Evolutionary conservation across 805 yeast genomes (phyloP).

Genomic region (Starmerella cellae): DNA sequence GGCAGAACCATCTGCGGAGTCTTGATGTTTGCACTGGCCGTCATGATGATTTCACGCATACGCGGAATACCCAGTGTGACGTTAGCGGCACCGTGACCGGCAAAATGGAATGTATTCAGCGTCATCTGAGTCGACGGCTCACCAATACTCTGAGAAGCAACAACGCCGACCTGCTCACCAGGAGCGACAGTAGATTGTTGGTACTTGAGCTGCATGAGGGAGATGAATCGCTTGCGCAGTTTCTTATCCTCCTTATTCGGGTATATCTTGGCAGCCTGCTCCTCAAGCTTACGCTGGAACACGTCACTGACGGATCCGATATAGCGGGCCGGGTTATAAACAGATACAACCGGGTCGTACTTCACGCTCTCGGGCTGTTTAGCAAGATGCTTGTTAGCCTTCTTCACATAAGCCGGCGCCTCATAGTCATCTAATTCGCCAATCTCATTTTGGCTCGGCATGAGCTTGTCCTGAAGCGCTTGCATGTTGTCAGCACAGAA

Average conservation of each 20-base stretch:
- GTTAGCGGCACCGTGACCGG: conserved; percentile 99
- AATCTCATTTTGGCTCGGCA: conserved; percentile 51
- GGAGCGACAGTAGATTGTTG: conserved; percentile 92
- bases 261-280: conserved; percentile 42
- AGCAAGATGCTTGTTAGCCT: conserved; percentile 48
- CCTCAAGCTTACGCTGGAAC: conserved; percentile 70
- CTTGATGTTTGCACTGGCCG: conserved; percentile 87
- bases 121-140: conserved; percentile 99
- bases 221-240: conserved; percentile 64
- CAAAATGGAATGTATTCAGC: conserved; percentile 89
- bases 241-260: conserved; percentile 38
- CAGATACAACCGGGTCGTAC: conserved; percentile 79
- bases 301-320: conserved; percentile 87
- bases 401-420: conserved; percentile 71
- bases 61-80: conserved; percentile 99
- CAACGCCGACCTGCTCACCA: conserved; percentile 96
- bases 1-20: conserved; percentile 99
- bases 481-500: conserved; percentile 88
- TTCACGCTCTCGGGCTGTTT: conserved; percentile 46
- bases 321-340: conserved; percentile 76
- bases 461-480: conserved; percentile 71
- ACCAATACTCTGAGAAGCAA: conserved; percentile 96
- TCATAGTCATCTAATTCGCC: conserved; percentile 67
- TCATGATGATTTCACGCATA: conserved; percentile 99
- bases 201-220: conserved; percentile 94